Conservation (phyloP, 768 basidiomycete species). For the Coprinellus aureogranulatus region DNA sequence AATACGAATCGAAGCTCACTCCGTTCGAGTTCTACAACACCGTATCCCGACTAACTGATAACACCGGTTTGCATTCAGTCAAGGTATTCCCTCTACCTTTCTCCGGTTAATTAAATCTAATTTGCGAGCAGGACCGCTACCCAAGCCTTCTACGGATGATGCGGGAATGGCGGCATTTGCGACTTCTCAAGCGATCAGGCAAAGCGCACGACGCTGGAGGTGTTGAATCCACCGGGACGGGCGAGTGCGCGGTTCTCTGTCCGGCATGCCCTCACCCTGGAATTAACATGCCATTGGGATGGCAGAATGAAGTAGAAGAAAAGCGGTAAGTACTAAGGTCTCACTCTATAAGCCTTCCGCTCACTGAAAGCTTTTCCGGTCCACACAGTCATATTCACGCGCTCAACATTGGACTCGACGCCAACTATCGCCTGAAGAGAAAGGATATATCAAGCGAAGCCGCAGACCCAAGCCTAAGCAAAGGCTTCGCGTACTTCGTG, state of each 20-base stretch:
- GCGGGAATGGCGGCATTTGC: slow-evolving; percentile 18
- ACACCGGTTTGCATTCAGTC: background rate
- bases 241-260: slow-evolving; percentile 20
- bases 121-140: background rate
- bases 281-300: slow-evolving; percentile 15
- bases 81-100: background rate
- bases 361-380: background rate
- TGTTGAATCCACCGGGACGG: slow-evolving; percentile 7
- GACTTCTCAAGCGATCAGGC: slow-evolving; percentile 21
- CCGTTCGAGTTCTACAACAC: background rate
- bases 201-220: slow-evolving; percentile 12
- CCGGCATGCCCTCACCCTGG: slow-evolving; percentile 25
- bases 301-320: slow-evolving; percentile 7
- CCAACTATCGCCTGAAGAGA: background rate
- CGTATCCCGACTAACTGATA: background rate
- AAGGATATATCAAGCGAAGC: background rate
- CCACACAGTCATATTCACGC: background rate
- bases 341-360: background rate
- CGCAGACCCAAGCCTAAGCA: background rate
- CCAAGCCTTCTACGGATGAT: slow-evolving; percentile 1
- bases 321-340: background rate
- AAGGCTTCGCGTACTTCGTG: background rate
- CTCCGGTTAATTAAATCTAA: background rate
- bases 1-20: background rate
- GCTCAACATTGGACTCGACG: background rate